Conservation (phyloP, 1,139 yeast genomes). For the Blastobotrys apis region DNA sequence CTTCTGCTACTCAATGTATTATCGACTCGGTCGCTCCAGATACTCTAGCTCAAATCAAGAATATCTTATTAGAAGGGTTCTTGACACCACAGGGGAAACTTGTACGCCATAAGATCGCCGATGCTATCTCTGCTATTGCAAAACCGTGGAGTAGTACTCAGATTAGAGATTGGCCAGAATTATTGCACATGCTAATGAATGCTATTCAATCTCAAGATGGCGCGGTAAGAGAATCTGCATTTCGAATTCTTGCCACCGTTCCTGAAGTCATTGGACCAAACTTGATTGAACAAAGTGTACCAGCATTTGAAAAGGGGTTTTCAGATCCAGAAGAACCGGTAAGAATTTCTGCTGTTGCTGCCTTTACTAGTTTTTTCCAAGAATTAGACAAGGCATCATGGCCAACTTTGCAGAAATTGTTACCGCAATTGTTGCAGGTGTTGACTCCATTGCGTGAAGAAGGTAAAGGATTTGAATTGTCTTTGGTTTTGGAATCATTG, state of each 20-base stretch:
- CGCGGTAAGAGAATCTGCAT: slow-evolving; percentile 85
- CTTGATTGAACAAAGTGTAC: slow-evolving; percentile 44
- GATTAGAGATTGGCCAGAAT: slow-evolving; percentile 66
- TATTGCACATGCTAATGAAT: slow-evolving; percentile 68
- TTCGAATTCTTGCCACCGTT: slow-evolving; percentile 78
- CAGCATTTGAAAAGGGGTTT: slow-evolving; percentile 75
- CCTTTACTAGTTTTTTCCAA: slow-evolving; percentile 86
- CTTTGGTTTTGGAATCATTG: slow-evolving; percentile 81
- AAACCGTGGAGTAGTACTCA: slow-evolving; percentile 34
- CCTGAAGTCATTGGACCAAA: slow-evolving; percentile 66
- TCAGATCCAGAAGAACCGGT: slow-evolving; percentile 76
- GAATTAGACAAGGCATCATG: slow-evolving; percentile 73
- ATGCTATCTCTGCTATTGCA: slow-evolving; percentile 91
- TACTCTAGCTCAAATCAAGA: slow-evolving; percentile 60
- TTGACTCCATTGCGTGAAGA: slow-evolving; percentile 76
- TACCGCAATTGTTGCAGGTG: slow-evolving; percentile 81
- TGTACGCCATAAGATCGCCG: slow-evolving; percentile 88
- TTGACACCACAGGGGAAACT: slow-evolving; percentile 57
- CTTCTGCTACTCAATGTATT: slow-evolving; percentile 35
- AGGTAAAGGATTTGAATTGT: slow-evolving; percentile 76
- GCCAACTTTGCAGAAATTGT: slow-evolving; percentile 68
- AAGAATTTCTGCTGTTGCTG: slow-evolving; percentile 85
- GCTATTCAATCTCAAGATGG: slow-evolving; percentile 60
- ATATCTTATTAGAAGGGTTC: slow-evolving; percentile 68
- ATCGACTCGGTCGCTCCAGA: slow-evolving; percentile 63